These are phyloP conservation scores for Cyclotella sp. DNA, from an alignment of 108 stramenopile species.

Conservation along the genomic window DNA sequence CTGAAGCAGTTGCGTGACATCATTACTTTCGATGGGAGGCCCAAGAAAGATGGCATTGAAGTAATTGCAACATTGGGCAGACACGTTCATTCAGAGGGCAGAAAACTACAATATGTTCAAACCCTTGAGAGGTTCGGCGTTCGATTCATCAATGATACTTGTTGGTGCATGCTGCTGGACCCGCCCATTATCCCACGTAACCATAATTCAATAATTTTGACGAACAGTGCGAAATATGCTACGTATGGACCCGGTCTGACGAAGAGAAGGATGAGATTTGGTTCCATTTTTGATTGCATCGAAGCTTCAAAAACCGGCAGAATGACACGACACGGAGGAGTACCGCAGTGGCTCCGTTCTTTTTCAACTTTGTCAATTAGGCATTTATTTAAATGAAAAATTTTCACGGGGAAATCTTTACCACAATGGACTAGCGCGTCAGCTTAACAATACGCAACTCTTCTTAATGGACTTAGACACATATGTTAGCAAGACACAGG, in stretches of 20 bases:
- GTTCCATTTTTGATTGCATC: constrained; percentile 70
- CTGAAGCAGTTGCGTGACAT: constrained; percentile 52
- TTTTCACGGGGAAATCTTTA: not conserved
- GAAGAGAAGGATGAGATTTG: constrained; percentile 59
- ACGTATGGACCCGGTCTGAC: constrained; percentile 84
- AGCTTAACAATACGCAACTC: too few relatives aligned
- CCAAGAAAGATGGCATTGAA: constrained; percentile 53
- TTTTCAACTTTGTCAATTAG: constrained; percentile 15
- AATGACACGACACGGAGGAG: constrained; percentile 6
- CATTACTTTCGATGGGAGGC: constrained; percentile 41
- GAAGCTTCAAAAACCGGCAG: constrained; percentile 66
- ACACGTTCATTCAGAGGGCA: constrained; percentile 45
- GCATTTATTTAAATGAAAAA: not conserved
- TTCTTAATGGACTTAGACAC: too few relatives aligned
- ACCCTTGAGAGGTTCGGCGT: constrained; percentile 67
- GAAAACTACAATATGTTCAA: constrained; percentile 40
- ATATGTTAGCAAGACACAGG: too few relatives aligned
- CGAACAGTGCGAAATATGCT: constrained; percentile 88
- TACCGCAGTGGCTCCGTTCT: constrained; percentile 30
- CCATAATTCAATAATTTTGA: constrained; percentile 63
- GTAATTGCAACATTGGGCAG: constrained; percentile 65
- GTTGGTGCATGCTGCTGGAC: constrained; percentile 91
- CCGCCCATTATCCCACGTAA: constrained; percentile 77
- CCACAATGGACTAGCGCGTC: not conserved
- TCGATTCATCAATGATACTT: constrained; percentile 83